Conservation (phyloP, 768 basidiomycete species). For the Lentinula detonsa region DNA sequence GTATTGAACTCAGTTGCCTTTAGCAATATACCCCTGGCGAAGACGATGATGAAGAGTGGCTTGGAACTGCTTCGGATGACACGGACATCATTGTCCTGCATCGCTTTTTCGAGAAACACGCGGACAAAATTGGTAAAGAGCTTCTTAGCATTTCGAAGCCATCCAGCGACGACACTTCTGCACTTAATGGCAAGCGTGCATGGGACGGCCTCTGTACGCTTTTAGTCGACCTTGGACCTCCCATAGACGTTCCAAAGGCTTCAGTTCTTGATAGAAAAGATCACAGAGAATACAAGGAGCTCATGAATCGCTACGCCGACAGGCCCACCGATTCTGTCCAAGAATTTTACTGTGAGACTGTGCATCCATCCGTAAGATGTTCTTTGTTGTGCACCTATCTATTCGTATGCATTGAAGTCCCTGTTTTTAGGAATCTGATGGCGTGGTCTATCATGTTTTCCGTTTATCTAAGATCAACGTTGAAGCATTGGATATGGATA, state of each 20-base stretch:
- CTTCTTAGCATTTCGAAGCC: slow-evolving; percentile 67
- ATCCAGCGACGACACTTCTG: slow-evolving; percentile 46
- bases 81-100: slow-evolving; percentile 81
- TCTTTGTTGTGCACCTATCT: not conserved
- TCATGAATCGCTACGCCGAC: slow-evolving; percentile 60
- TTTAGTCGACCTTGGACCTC: slow-evolving; percentile 72
- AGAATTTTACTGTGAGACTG: slow-evolving; percentile 58
- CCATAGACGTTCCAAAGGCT: slow-evolving; percentile 60
- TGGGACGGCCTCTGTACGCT: slow-evolving; percentile 80
- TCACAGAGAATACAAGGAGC: slow-evolving; percentile 60
- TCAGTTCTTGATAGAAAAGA: slow-evolving; percentile 39
- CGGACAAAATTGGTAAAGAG: slow-evolving; percentile 85
- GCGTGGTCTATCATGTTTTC: slow-evolving; percentile 51
- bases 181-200: slow-evolving; percentile 65
- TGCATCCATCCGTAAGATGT: slow-evolving; percentile 35
- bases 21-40: slow-evolving; percentile 25
- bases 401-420: not conserved
- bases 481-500: slow-evolving; percentile 72
- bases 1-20: not conserved
- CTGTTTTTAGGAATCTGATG: slow-evolving; percentile 32
- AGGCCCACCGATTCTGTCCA: slow-evolving; percentile 57
- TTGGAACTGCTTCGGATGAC: slow-evolving; percentile 73
- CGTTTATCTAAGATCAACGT: slow-evolving; percentile 68
- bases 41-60: slow-evolving; percentile 67
- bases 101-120: slow-evolving; percentile 79